phyloP scores from a whole-genome alignment of 495 filamentous ascomycete genomes.

The Aspergillus taichungensis region DNA sequence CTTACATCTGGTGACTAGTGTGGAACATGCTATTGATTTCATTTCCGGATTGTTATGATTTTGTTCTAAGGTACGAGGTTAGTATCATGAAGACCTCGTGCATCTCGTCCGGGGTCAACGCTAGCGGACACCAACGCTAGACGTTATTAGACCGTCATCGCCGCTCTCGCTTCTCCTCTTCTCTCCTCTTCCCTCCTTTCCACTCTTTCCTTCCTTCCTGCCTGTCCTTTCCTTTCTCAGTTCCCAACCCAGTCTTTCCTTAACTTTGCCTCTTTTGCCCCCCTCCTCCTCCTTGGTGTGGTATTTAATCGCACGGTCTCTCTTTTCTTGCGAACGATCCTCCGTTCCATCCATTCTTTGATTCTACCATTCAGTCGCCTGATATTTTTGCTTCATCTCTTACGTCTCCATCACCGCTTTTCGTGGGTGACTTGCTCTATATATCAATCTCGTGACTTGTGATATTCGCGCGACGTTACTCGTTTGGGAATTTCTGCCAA shows the following conservation, averaged over 20 bases:
- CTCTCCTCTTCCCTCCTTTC: conserved; percentile 3
- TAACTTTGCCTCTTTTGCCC: background rate
- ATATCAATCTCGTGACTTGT: conserved; percentile 1
- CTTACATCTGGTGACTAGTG: too few species aligned
- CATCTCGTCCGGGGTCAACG: too few species aligned
- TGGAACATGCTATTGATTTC: too few species aligned
- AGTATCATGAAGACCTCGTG: too few species aligned
- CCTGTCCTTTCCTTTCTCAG: background rate
- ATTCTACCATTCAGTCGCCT: conserved; percentile 1
- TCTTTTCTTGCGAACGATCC: conserved; percentile 4
- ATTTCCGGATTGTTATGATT: too few species aligned
- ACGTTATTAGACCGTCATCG: background rate
- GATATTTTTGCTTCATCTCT: conserved; percentile 3
- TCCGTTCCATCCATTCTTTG: conserved; percentile 6
- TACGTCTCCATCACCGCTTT: background rate
- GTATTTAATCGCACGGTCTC: too few species aligned
- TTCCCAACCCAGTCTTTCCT: background rate
- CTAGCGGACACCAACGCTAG: too few species aligned
- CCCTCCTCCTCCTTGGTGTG: background rate
- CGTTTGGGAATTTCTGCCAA: conserved; percentile 9
- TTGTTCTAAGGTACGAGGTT: too few species aligned
- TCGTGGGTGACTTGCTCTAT: background rate
- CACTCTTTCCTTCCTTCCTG: conserved; percentile 1
- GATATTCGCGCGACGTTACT: too few species aligned
- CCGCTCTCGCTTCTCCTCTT: conserved; percentile 3